Evolutionary conservation across 73 alveolate genomes (phyloP).

Genomic region (Breviolum minutum): DNA sequence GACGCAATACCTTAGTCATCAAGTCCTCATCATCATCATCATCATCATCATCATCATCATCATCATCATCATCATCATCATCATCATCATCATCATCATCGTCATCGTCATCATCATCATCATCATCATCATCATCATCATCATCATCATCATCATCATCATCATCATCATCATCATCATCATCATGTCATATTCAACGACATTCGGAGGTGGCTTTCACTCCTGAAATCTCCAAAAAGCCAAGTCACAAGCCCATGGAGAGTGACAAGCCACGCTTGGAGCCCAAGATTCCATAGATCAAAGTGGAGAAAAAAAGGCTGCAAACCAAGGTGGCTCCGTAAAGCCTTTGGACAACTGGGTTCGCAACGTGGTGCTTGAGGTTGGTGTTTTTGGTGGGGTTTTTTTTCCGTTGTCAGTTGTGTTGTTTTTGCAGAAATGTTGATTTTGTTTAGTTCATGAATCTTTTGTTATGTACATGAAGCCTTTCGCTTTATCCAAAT

Average conservation of each 20-base stretch:
- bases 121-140: not conserved
- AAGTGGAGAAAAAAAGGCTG: slow-evolving; percentile 74
- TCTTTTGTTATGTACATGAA: no score
- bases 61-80: not conserved
- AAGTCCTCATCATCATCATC: not conserved
- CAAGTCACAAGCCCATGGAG: slow-evolving; percentile 59
- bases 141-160: not conserved
- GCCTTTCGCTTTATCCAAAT: no score
- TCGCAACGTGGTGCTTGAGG: not conserved
- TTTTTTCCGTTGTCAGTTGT: not conserved
- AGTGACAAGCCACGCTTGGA: slow-evolving; percentile 55
- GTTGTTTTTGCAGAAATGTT: not conserved
- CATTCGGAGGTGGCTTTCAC: not conserved
- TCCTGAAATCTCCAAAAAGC: not conserved
- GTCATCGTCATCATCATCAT: not conserved
- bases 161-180: not conserved
- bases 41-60: not conserved
- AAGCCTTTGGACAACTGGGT: not conserved
- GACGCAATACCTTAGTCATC: slow-evolving; percentile 59
- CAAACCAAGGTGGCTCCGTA: slow-evolving; percentile 72
- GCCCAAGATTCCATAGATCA: slow-evolving; percentile 51
- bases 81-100: not conserved
- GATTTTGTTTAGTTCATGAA: no score
- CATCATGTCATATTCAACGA: no score
- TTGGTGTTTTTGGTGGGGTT: no score